A percentile compares a stretch with the other conserved stretches of the same genome.
Conservation (phyloP, 352 stramenopile genomes). For the Phytopythium boreale region DNA sequence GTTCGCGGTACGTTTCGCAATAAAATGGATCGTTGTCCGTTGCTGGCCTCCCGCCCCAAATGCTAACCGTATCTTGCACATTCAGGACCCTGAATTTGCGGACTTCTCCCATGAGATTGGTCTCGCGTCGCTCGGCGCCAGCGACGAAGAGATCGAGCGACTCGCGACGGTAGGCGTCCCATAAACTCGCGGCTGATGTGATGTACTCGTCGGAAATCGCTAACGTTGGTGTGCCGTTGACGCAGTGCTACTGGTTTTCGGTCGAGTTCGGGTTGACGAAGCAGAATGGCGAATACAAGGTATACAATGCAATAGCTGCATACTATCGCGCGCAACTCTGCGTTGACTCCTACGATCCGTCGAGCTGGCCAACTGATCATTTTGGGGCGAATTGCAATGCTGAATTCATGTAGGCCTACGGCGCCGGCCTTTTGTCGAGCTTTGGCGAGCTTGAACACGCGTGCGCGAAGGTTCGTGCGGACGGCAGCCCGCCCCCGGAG, state of each 20-base stretch:
- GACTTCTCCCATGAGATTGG: conserved; percentile 98
- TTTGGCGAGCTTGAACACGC: conserved; percentile 98
- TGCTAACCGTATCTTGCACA: neutral
- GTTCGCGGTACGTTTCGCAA: conserved; percentile 80
- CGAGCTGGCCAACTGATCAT: neutral
- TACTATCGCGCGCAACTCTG: neutral
- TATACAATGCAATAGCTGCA: too few relatives aligned
- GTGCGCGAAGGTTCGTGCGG: conserved; percentile 68
- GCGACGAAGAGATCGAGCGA: conserved; percentile 93
- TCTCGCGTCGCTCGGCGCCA: conserved; percentile 93
- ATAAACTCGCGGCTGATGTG: neutral
- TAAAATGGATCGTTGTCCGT: neutral
- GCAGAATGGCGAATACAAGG: conserved; percentile 92
- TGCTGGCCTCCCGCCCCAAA: too few relatives aligned
- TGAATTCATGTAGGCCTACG: conserved; percentile 77
- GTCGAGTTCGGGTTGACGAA: conserved; percentile 97
- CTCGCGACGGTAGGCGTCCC: conserved; percentile 77
- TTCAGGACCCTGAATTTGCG: conserved; percentile 94
- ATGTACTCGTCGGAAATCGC: neutral
- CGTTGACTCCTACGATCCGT: neutral
- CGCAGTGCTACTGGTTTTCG: conserved; percentile 97
- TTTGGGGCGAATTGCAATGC: neutral
- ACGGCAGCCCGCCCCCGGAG: conserved; percentile 68
- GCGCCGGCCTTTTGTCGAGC: conserved; percentile 94
- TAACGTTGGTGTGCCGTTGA: neutral